Evolutionary conservation across 139 green algal genomes (phyloP).

Genomic region (Coelastrella sp.): DNA sequence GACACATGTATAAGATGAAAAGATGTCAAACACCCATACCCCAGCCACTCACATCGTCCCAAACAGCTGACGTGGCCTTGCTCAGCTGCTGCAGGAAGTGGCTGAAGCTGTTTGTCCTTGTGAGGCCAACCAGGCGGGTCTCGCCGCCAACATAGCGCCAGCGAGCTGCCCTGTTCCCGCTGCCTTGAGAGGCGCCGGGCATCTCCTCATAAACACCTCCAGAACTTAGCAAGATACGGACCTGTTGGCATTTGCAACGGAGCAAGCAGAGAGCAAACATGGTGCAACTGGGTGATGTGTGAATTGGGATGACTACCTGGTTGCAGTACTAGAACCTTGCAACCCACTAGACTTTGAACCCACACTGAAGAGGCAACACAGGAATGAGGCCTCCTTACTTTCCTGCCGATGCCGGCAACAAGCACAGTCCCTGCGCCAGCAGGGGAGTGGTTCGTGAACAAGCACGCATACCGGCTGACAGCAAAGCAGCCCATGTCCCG

Average conservation of each 20-base stretch:
- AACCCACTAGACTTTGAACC: too few relatives aligned
- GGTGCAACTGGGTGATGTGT: background rate
- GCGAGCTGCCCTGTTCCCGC: constrained; percentile 38
- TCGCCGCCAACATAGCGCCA: constrained; percentile 69
- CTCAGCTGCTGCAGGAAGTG: constrained; percentile 57
- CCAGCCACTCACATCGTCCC: constrained; percentile 43
- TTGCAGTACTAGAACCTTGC: too few relatives aligned
- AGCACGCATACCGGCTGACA: too few relatives aligned
- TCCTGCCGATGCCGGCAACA: too few relatives aligned
- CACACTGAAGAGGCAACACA: too few relatives aligned
- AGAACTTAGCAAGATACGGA: constrained; percentile 57
- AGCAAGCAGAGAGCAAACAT: background rate
- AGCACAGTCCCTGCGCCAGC: too few relatives aligned
- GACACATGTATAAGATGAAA: background rate
- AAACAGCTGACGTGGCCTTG: constrained; percentile 40
- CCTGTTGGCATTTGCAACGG: constrained; percentile 20
- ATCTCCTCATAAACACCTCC: constrained; percentile 44
- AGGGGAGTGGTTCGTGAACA: too few relatives aligned
- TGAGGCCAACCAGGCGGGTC: constrained; percentile 76
- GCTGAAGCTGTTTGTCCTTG: constrained; percentile 33
- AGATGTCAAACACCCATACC: background rate
- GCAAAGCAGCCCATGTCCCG: too few relatives aligned
- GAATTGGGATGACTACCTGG: too few relatives aligned
- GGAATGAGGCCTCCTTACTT: too few relatives aligned
- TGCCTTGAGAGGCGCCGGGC: constrained; percentile 20